phyloP scores from a whole-genome alignment of 1,284 basidiomycete genomes.

The Rhodotorula sp. region DNA sequence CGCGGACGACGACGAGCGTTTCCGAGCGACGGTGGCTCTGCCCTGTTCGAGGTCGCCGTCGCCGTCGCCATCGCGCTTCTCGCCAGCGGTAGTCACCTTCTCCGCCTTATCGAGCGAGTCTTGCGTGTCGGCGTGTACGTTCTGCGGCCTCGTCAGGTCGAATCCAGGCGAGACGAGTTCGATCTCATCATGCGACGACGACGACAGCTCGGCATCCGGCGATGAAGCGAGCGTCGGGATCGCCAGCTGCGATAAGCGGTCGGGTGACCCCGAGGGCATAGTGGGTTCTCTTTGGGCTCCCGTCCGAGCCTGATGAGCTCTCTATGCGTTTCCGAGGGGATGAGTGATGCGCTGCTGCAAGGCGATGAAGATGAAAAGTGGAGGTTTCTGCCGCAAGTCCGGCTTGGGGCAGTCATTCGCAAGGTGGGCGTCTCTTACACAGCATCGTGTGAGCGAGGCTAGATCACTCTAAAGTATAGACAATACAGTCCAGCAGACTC shows the following conservation, averaged over 20 bases:
- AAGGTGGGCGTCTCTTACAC: too few relatives aligned
- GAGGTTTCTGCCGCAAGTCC: too few relatives aligned
- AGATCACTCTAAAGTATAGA: too few relatives aligned
- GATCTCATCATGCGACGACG: neutral
- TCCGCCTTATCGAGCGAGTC: neutral
- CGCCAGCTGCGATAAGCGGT: neutral
- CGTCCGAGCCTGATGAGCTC: too few relatives aligned
- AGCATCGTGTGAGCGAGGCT: too few relatives aligned
- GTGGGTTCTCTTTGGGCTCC: neutral
- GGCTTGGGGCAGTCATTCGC: too few relatives aligned
- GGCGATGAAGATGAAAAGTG: too few relatives aligned
- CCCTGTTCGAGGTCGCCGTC: neutral
- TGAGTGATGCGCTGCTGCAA: too few relatives aligned
- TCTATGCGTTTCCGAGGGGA: neutral
- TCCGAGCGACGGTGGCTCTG: neutral
- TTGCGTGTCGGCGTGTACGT: neutral
- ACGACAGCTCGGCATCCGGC: neutral
- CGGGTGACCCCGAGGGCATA: neutral
- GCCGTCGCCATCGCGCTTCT: neutral
- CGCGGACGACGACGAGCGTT: neutral
- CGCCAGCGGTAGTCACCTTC: neutral
- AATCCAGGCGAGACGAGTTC: neutral
- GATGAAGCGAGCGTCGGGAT: neutral
- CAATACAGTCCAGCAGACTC: too few relatives aligned
- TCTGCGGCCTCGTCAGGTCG: neutral